Conservation (phyloP, 1,284 basidiomycete species). For the Coniophora puteana region DNA sequence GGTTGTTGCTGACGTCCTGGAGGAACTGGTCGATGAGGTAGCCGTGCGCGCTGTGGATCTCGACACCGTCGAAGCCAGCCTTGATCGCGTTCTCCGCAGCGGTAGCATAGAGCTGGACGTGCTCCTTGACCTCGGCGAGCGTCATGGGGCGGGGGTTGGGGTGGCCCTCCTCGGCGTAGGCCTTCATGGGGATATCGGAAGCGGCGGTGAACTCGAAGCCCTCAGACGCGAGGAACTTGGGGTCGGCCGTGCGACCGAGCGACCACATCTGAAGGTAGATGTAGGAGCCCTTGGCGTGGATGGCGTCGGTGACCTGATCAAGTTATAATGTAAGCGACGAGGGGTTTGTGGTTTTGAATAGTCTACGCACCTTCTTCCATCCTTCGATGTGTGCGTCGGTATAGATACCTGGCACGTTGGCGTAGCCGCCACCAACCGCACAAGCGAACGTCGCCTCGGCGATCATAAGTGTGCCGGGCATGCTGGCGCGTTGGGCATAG, state of each 20-base stretch:
- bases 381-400: slow-evolving; percentile 23
- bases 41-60: slow-evolving; percentile 15
- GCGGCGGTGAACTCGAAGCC: slow-evolving; percentile 25
- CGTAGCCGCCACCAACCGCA: too few relatives aligned
- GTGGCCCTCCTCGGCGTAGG: slow-evolving; percentile 15
- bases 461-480: slow-evolving; percentile 28
- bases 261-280: slow-evolving; percentile 43
- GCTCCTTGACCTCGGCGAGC: slow-evolving; percentile 23
- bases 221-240: slow-evolving; percentile 19
- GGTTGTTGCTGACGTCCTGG: slow-evolving; percentile 33
- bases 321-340: too few relatives aligned
- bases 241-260: slow-evolving; percentile 32
- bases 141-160: slow-evolving; percentile 27
- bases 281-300: slow-evolving; percentile 37
- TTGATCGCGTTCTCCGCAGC: slow-evolving; percentile 22
- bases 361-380: slow-evolving; percentile 24
- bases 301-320: slow-evolving; percentile 34
- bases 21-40: slow-evolving; percentile 27
- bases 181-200: slow-evolving; percentile 40
- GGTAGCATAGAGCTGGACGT: slow-evolving; percentile 17
- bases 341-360: too few relatives aligned
- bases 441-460: slow-evolving; percentile 32
- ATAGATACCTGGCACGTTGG: slow-evolving; percentile 28
- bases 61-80: slow-evolving; percentile 25
- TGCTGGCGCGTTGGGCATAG: slow-evolving; percentile 27